Evolutionary conservation across 1,284 basidiomycete genomes (phyloP).

Genomic region (Ceratobasidium sp.): DNA sequence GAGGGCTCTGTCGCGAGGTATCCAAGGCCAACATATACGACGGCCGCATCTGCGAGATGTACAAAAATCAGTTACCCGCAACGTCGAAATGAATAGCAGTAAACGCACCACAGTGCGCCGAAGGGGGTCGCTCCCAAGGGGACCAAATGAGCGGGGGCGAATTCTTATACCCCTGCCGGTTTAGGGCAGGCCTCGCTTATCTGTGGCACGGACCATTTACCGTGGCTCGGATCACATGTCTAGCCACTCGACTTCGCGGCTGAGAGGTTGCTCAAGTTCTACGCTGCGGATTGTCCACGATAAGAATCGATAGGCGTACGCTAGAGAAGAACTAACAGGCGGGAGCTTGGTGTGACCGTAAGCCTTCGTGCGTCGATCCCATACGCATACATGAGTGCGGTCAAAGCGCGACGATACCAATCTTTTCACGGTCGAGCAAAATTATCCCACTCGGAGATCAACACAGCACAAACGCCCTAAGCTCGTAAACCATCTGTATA

Average conservation of each 20-base stretch:
- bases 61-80: neutral
- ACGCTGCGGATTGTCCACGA: neutral
- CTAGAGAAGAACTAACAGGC: neutral
- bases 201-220: conserved; percentile 1
- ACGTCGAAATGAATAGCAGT: neutral
- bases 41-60: neutral
- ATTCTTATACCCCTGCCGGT: conserved; percentile 4
- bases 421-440: too few species aligned
- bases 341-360: neutral
- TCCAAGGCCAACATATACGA: conserved; percentile 16
- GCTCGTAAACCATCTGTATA: neutral
- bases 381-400: too few species aligned
- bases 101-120: conserved; percentile 10
- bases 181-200: conserved; percentile 22
- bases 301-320: conserved; percentile 21
- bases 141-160: neutral
- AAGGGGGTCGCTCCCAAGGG: conserved; percentile 32
- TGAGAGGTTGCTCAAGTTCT: neutral
- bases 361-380: too few species aligned
- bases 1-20: neutral
- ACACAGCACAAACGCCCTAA: neutral
- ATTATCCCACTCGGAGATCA: too few species aligned
- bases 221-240: too few species aligned
- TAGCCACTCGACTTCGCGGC: too few species aligned
- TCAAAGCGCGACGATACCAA: too few species aligned